phyloP scores from a whole-genome alignment of 1,139 yeast genomes.

The Saccharomyces hybrid region DNA sequence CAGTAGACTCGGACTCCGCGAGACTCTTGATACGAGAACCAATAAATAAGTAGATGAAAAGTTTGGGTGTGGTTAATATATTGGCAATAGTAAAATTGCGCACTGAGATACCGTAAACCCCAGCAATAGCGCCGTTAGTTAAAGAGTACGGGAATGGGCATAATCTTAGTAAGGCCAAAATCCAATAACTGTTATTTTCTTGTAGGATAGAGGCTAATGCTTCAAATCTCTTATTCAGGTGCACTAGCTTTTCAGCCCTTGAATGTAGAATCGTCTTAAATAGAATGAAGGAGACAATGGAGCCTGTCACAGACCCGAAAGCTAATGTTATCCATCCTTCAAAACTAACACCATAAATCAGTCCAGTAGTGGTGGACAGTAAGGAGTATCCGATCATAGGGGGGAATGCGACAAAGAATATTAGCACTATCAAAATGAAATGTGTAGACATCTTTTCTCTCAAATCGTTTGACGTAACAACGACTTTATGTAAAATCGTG shows the following conservation, averaged over 20 bases:
- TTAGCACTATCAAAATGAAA: constrained; percentile 43
- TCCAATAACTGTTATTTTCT: constrained; percentile 55
- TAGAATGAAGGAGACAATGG: constrained; percentile 60
- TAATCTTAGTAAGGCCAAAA: constrained; percentile 64
- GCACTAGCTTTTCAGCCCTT: constrained; percentile 49
- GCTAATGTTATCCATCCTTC: constrained; percentile 79
- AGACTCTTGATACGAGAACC: constrained; percentile 71
- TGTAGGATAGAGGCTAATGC: constrained; percentile 73
- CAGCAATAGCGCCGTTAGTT: constrained; percentile 86
- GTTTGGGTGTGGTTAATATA: constrained; percentile 72
- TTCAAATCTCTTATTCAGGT: constrained; percentile 53
- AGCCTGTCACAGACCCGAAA: constrained; percentile 62
- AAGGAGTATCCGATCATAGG: constrained; percentile 81
- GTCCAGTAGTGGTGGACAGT: constrained; percentile 62
- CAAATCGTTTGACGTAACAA: constrained; percentile 39
- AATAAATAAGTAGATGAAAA: constrained; percentile 66
- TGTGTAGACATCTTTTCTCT: constrained; percentile 39
- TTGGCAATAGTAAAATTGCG: constrained; percentile 65
- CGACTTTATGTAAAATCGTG: constrained; percentile 39
- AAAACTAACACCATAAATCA: constrained; percentile 70
- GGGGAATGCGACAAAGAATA: constrained; percentile 63
- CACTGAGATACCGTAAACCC: constrained; percentile 66
- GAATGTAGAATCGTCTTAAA: constrained; percentile 55
- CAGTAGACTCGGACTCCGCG: constrained; percentile 50
- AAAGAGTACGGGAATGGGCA: constrained; percentile 93